Conservation (phyloP, 148 eudicot species). For the Amaranthus cruentus region DNA sequence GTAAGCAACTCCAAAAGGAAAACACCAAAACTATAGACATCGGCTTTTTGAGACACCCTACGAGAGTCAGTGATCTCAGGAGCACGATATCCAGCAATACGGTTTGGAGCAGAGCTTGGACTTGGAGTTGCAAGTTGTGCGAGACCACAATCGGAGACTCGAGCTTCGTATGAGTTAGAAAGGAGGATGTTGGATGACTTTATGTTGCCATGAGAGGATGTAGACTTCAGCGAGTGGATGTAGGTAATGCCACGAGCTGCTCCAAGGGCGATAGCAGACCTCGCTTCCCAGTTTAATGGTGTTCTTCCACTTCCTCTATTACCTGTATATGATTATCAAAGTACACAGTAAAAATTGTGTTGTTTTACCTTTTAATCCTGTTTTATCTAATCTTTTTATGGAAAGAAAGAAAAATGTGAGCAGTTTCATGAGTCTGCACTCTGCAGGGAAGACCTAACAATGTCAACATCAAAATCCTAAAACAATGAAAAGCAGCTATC, state of each 20-base stretch:
- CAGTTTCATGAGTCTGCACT: neutral
- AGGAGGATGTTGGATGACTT: constrained; percentile 90
- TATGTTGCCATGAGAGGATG: constrained; percentile 81
- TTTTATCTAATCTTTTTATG: too few relatives aligned
- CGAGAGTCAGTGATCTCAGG: constrained; percentile 85
- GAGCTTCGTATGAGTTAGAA: constrained; percentile 65
- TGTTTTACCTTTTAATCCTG: too few relatives aligned
- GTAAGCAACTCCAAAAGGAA: constrained; percentile 78
- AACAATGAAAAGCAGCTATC: neutral
- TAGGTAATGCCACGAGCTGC: constrained; percentile 77
- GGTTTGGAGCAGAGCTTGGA: constrained; percentile 46
- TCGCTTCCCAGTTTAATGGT: constrained; percentile 89
- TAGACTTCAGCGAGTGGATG: constrained; percentile 65
- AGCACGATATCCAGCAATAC: constrained; percentile 81
- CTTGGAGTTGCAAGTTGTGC: constrained; percentile 68
- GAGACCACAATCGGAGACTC: constrained; percentile 85
- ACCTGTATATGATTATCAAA: constrained; percentile 34
- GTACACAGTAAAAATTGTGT: neutral
- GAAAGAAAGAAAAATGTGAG: neutral
- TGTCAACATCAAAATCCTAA: constrained; percentile 18
- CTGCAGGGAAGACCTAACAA: neutral
- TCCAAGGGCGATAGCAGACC: constrained; percentile 73
- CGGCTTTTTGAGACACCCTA: constrained; percentile 78
- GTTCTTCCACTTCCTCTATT: constrained; percentile 79
- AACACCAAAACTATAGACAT: constrained; percentile 86